Evolutionary conservation across 331 rosid genomes (phyloP), one percentile per base, ranked within the genome.

Genomic region (Quercus lobata): DNA sequence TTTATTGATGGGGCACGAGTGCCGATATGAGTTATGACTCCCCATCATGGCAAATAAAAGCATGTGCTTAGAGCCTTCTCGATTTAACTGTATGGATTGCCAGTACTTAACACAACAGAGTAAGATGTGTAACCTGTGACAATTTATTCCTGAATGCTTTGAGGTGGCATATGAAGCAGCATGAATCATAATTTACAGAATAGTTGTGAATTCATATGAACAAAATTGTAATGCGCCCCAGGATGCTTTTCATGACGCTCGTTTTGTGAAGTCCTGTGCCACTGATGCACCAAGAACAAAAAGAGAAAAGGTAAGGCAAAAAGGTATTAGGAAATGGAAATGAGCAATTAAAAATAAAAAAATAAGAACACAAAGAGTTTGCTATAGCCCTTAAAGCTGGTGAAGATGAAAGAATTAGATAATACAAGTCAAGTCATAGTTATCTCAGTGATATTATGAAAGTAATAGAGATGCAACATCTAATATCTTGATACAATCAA

Each of bases 191-290:
- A 55, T 27, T 62, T 73, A 53, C 27, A 55, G 16, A 53, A 30
- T 34, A 73, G 29, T 11, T 8, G 46, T 55, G 24, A 25, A n/a
- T 18, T 60, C 3, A 34, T 34, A 66, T 34, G 22, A 35, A 32
- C 44, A 68, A 66, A 68, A 68, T 21, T 68, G 49, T 68, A n/a
- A 4, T 19, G 44, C 19, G 44, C 65, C 60, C 27, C 25, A 1
- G 6, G 76, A 18, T 81, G 62, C 69, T 44, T 69, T 57, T 83
- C 73, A 88, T 75, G 74, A 71, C 3, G 79, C 83, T 70, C 65
- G 73, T n/a, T 76, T 79, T 19, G 27, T 57, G 49, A 84, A 72
- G n/a, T 86, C 87, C 76, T 77, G 12, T 25, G 74, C 90, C 78
- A 66, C 92, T 88, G 92, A 17, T 46, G 37, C 60, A 80, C 17